Base-by-base conservation (phyloP, 1,284 basidiomycete species). In the Phlebopus sp. region DNA sequence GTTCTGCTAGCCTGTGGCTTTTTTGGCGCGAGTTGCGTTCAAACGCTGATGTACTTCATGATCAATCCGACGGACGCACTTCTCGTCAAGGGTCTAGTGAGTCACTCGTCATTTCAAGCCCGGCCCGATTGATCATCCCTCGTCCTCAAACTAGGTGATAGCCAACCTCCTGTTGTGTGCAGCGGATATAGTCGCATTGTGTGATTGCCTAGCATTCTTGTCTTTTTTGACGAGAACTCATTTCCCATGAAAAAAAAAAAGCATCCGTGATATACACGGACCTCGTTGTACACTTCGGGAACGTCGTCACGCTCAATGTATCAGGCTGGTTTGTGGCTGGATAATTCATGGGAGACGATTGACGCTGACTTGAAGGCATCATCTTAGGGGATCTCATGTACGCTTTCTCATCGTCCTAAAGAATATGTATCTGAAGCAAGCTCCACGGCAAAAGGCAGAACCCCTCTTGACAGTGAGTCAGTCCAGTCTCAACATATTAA, bases 1-100 rank as follows among this genome's bases (percentile, higher is more conserved):
- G 10, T 40, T n/a, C 21, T 40, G 5, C n/a, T 40, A 6, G 38
- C 38, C 19, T 40, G 38, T 40, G 38, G 38, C 38, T n/a, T 40
- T 4, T 40, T 5, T 27, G 38, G 38, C 38, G 38, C 23, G 5
- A 25, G 14, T n/a, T 40, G 38, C 5, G 38, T 40, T n/a, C 38
- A 40, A 40, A 27, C 38, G 4, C 15, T 40, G 38, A 19, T 40
- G 19, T 40, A 40, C 23, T 40, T 40, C 21, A n/a, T 40, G 1
- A 8, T 10, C 23, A n/a, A 40, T 25, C 38, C 38, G 3, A 27
- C 7, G 23, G 38, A 40, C 38, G 5, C 19, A 3, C 11, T 40
- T 15, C 21, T 17, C 18, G 6, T 40, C 1, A 40, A 40, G 38
- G 5, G 6, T 25, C n/a, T 25, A 9, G 38, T 40, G 13, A 40